Evolutionary conservation across 169 alveolate species (phyloP), one percentile per base, ranked within the genome.

Genomic region (Eimeria maxima): DNA sequence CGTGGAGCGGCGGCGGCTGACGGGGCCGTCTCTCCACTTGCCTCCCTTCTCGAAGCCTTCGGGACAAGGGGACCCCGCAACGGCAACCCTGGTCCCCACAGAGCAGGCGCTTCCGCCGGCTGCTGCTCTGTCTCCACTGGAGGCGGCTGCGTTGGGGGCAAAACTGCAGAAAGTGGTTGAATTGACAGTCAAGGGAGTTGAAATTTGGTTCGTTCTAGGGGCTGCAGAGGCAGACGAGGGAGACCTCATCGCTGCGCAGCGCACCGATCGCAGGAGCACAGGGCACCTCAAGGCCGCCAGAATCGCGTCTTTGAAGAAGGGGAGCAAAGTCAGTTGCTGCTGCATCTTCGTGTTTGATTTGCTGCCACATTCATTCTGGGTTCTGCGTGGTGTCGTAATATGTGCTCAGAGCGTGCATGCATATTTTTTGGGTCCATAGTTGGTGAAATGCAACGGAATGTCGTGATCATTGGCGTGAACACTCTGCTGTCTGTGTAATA

Each of bases 161-260:
- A 81, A 81, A 44, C 16, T 81, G 71, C 90, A 81, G 38, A 81
- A 81, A 73, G 71, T 81, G 47, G 50, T 81, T 22, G 90, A 81
- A 50, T 3, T 81, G 44, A 81, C 90, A 81, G 33, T 81, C 10
- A 81, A 81, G 71, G 90, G 90, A n/a, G 24, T 81, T 47, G 90
- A 81, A 65, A n/a, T 81, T 20, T 81, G 90, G 90, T 81, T 81
- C 53, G 90, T 81, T 14, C 14, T 81, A 22, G 90, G 90, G 38
- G 60, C 87, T 38, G 87, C 60, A 42, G 90, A 50, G 29, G 73
- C 71, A 81, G 90, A 45, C 10, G 71, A 81, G 4, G 88, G 33
- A 14, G 88, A 38, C 29, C 3, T 81, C 42, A 8, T 50, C 45
- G 45, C 67, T 22, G 11, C 73, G 71, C n/a, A 42, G 47, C 73